Conservation (phyloP, 805 yeast species). For the Metschnikowia dekortorum region DNA sequence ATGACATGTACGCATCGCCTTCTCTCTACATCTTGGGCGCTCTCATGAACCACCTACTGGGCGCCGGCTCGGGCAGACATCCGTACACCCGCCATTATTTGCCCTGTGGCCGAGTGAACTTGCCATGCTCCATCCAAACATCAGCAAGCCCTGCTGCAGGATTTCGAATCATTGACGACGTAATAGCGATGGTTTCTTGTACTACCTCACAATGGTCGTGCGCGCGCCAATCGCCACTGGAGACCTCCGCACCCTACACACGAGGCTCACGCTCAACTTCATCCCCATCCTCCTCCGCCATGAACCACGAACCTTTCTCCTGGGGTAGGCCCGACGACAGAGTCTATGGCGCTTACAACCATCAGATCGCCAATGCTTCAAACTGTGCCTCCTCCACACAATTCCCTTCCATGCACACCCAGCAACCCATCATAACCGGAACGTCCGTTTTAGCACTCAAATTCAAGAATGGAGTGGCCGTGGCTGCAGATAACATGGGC, state of each 20-base stretch:
- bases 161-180: no score
- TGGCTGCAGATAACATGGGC: constrained; percentile 92
- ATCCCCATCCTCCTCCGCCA: constrained; percentile 22
- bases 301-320: constrained; percentile 92
- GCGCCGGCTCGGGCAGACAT: no score
- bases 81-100: no score
- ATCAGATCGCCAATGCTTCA: constrained; percentile 62
- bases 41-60: no score
- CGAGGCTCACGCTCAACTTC: background rate
- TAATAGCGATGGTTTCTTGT: no score
- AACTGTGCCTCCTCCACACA: constrained; percentile 11
- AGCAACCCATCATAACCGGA: constrained; percentile 93
- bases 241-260: background rate
- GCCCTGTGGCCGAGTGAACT: no score
- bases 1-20: background rate
- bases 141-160: no score
- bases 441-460: constrained; percentile 91
- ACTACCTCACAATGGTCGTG: background rate
- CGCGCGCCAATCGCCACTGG: background rate
- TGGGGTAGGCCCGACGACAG: constrained; percentile 95
- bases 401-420: constrained; percentile 81
- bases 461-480: constrained; percentile 81
- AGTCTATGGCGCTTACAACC: constrained; percentile 77
- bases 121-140: no score
- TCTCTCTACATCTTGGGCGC: no score